phyloP scores from a whole-genome alignment of 1,284 basidiomycete species.

The Gymnopus androsaceus region DNA sequence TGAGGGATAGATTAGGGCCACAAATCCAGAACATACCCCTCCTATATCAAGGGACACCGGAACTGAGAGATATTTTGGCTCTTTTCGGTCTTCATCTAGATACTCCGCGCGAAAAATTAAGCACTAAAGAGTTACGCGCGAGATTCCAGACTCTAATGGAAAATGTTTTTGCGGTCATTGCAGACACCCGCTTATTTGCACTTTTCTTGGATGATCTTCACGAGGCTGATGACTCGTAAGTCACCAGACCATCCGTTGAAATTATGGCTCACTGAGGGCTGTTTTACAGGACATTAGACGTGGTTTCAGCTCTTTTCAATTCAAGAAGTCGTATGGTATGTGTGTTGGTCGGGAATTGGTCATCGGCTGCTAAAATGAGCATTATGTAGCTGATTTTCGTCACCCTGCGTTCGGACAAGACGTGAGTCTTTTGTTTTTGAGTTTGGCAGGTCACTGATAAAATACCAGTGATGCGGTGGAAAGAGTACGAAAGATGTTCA shows the following conservation, averaged over 20 bases:
- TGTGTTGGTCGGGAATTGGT: not conserved
- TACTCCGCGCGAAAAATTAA: slow-evolving; percentile 53
- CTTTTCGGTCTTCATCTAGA: slow-evolving; percentile 55
- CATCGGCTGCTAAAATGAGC: slow-evolving; percentile 12
- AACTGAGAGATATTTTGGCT: slow-evolving; percentile 61
- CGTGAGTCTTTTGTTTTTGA: slow-evolving; percentile 33
- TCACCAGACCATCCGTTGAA: slow-evolving; percentile 14
- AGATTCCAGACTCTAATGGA: slow-evolving; percentile 70
- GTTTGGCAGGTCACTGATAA: not conserved
- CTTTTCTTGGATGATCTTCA: slow-evolving; percentile 73
- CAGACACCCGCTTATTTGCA: slow-evolving; percentile 66
- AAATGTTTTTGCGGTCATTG: slow-evolving; percentile 65
- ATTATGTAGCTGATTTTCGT: slow-evolving; percentile 59
- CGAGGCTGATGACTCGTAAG: slow-evolving; percentile 68
- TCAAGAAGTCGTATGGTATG: slow-evolving; percentile 64
- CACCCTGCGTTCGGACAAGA: slow-evolving; percentile 61
- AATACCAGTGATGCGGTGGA: slow-evolving; percentile 45
- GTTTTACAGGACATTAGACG: slow-evolving; percentile 54
- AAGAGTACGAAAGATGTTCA: slow-evolving; percentile 57
- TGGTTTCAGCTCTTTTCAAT: slow-evolving; percentile 62
- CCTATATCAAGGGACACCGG: slow-evolving; percentile 68
- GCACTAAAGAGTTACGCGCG: slow-evolving; percentile 60
- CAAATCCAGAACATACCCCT: slow-evolving; percentile 68
- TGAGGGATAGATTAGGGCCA: slow-evolving; percentile 62
- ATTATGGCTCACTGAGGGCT: not conserved